Evolutionary conservation across 495 filamentous ascomycete genomes (phyloP), one percentile per base, ranked within the genome.

Genomic region (Zalerion maritima): DNA sequence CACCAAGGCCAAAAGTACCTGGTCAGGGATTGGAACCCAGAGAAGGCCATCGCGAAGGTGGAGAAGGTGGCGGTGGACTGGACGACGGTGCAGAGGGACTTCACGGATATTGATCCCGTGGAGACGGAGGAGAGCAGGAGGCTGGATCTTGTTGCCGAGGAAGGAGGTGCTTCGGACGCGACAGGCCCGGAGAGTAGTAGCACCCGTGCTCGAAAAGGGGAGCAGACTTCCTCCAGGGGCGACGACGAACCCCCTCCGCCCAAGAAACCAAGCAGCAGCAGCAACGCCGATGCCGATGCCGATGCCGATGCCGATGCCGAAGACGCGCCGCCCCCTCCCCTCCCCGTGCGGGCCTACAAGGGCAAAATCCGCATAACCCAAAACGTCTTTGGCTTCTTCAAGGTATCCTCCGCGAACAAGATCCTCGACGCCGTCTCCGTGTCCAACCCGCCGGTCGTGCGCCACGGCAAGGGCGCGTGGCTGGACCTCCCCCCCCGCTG

Each of bases 361-460:
- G 89, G 89, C 36, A 40, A 68, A 1, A 84, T 99, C 49, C 71
- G 74, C 36, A 81, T 96, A 45, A 72, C 73, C 37, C 74, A 83
- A 36, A 72, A 77, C 21, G 80, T 96, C 10, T 96, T 91, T 47
- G 91, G 91, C 11, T 99, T 85, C 62, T 94, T 94, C 66, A 96
- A 94, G 47, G 54, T 94, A 21, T 83, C 94, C 52, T 78, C 76
- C 42, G 67, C 69, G 29, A 67, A 76, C 22, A 72, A 79, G 14
- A 75, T 97, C 27, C 77, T 97, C 25, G 89, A 97, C 46, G 87
- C 89, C 17, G 78, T 94, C 2, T 69, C 81, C 22, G 84, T 97
- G 11, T 80, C 92, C 40, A 93, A 94, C 45, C 89, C 89, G 5
- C 86, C 89, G 9, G 81, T 94, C 30, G 63, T 87, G 18, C 68